Base-by-base conservation (phyloP, 1,284 basidiomycete genomes). In the Heterobasidion irregulare region DNA sequence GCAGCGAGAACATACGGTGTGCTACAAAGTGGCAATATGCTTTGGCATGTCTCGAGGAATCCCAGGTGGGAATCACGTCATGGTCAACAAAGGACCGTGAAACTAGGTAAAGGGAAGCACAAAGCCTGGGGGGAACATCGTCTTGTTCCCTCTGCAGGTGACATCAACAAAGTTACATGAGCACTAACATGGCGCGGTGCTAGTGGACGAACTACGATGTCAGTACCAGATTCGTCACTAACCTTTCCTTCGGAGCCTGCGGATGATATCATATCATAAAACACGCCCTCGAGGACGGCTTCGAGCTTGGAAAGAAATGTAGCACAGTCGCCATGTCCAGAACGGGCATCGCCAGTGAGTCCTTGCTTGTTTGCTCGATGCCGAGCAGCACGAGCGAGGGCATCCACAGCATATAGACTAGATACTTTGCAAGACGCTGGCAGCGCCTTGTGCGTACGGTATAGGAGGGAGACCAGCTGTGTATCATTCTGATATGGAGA, bases 321-420 rank as follows among this genome's bases (percentile, higher is more conserved):
- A 10, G 87, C 84, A 63, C 80, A 78, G 65, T 91, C 92, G 52
- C 89, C 89, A 58, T 78, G 79, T 51, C 72, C 70, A 19, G 78
- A 72, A 53, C 77, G 77, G 16, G 76, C 64, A 59, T 86, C 80
- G 57, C 76, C 79, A 60, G 76, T 73, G 16, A 82, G 70, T 55
- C 75, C 75, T 53, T 83, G 79, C 67, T 92, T 92, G 65, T 75
- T 83, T 46, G 75, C 82, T 53, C 83, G 77, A 59, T 75, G 75
- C 59, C 82, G 78, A n/a, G 91, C 91, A 15, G 87, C 91, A 55
- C 94, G 83, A 47, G 90, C 82, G 58, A 97, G 77, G 15, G 93
- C 89, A 71, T 97, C 94, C 67, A 97, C 91, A 47, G 87, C 84
- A 70, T 97, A 97, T 56, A 97, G 75, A 70, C 89, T 92, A 49